A percentile compares a stretch with the other conserved stretches of the same genome.
phyloP scores from a whole-genome alignment of 2,329 filamentous ascomycete genomes.

The Lecanoromycetidae sp. region DNA sequence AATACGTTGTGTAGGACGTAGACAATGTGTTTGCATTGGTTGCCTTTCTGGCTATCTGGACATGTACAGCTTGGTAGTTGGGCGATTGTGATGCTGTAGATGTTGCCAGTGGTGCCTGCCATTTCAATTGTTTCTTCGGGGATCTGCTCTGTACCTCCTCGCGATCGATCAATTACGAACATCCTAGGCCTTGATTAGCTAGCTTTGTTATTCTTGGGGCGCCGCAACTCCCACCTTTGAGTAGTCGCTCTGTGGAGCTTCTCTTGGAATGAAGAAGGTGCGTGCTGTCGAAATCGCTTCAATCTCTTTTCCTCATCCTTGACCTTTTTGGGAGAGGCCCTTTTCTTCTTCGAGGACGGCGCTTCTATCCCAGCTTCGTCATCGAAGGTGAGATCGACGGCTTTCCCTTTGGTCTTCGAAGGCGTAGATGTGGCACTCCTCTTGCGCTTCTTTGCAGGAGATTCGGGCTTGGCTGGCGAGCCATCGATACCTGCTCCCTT shows the following conservation, averaged over 20 bases:
- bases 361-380: neutral
- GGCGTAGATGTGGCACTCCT: slow-evolving; percentile 1
- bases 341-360: slow-evolving; percentile 10
- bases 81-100: slow-evolving; percentile 46
- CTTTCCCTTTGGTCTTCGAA: slow-evolving; percentile 7
- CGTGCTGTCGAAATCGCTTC: slow-evolving; percentile 29
- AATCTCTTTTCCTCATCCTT: slow-evolving; percentile 29
- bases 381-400: slow-evolving; percentile 18
- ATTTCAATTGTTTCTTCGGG: slow-evolving; percentile 43
- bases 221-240: slow-evolving; percentile 28
- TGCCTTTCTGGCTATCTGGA: slow-evolving; percentile 41
- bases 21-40: slow-evolving; percentile 53
- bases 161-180: slow-evolving; percentile 43
- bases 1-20: slow-evolving; percentile 49
- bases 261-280: slow-evolving; percentile 36
- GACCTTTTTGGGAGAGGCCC: slow-evolving; percentile 9
- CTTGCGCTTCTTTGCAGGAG: slow-evolving; percentile 9
- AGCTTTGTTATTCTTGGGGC: neutral
- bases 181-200: slow-evolving; percentile 31
- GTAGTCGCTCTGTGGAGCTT: slow-evolving; percentile 38
- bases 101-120: slow-evolving; percentile 49
- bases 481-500: neutral
- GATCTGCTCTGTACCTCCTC: slow-evolving; percentile 32
- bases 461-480: neutral
- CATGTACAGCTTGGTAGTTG: slow-evolving; percentile 44